Base-by-base conservation (phyloP, 1,139 yeast species). In the Meyerozyma smithsonii region DNA sequence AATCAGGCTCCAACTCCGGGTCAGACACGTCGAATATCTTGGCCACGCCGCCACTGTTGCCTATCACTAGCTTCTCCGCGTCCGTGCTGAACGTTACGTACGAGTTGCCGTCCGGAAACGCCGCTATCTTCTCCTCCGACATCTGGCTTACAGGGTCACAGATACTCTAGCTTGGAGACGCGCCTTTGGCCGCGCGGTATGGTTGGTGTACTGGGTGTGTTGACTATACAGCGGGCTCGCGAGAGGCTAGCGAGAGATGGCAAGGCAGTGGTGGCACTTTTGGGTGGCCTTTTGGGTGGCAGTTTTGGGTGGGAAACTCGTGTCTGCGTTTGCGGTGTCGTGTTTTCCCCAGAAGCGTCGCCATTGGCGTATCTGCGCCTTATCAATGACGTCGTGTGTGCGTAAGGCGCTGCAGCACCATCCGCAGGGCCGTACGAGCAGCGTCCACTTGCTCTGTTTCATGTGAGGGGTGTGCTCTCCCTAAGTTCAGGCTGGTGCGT, bases 1-100 rank as follows among this genome's bases (percentile, higher is more conserved):
- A 66, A 8, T 61, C 69, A 4, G 85, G 84, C 51, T 79, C 83
- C 38, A 69, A 59, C 37, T 76, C 77, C 4, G 74, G 66, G 18
- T 72, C 66, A 14, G 59, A 56, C 16, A 67, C 52, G 40, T 69
- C 58, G 51, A 75, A 77, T n/a, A 76, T 58, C 51, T 79, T 78
- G 36, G 76, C 56, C 3, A 78, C 54, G 5, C 81, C 81, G 25
- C 61, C 64, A 36, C 76, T 63, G 40, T 79, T 77, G 8, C 74
- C 79, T 7, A 74, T 74, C 7, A 74, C 54, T n/a, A 79, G 57
- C 37, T 61, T 64, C 14, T 64, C 59, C 8, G 60, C 55, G 1
- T 55, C 48, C 2, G 55, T 43, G 24, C 69, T 62, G 50, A 59
- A 70, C 16, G 56, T 54, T 0, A 70, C 79, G 26, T 61, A 53